A percentile compares a stretch with the other conserved stretches of the same genome.
phyloP scores from a whole-genome alignment of 352 stramenopile species.

The Hyaloperonospora arabidopsidis region DNA sequence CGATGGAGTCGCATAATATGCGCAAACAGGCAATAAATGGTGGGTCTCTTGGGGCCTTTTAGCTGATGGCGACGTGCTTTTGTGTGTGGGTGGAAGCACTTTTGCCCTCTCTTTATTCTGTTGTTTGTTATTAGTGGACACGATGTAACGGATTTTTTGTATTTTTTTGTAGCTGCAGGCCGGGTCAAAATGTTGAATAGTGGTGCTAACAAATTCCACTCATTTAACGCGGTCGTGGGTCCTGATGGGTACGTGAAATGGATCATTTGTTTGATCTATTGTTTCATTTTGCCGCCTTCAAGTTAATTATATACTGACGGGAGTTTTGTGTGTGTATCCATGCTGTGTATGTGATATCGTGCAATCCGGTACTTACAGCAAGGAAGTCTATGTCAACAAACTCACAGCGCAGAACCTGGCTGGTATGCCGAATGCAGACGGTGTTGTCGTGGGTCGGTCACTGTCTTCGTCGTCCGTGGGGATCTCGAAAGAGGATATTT shows the following conservation, averaged over 20 bases:
- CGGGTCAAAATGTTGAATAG: conserved; percentile 66
- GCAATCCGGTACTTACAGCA: conserved; percentile 19
- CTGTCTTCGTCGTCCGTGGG: conserved; percentile 62
- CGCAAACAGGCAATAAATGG: conserved; percentile 63
- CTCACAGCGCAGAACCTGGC: conserved; percentile 28
- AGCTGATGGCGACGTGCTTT: too few species aligned
- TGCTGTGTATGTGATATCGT: background rate
- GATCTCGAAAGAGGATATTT: conserved; percentile 81
- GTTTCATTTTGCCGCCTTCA: too few species aligned
- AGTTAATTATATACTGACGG: too few species aligned
- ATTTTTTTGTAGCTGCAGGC: conserved; percentile 34
- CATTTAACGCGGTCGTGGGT: conserved; percentile 56
- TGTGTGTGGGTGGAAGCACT: background rate
- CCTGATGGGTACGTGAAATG: conserved; percentile 23
- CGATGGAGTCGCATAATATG: conserved; percentile 61
- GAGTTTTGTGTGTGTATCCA: background rate
- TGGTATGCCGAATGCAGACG: conserved; percentile 30
- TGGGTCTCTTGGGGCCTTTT: too few species aligned
- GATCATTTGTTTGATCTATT: background rate
- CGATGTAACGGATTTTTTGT: conserved; percentile 11
- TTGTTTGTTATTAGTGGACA: too few species aligned
- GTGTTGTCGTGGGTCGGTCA: conserved; percentile 31
- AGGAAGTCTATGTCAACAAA: conserved; percentile 33
- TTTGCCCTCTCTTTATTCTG: too few species aligned
- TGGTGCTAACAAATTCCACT: conserved; percentile 61